These are phyloP conservation scores for Schwanniomyces pseudopolymorphus DNA, from an alignment of 805 yeast species.

Conservation along the genomic window DNA sequence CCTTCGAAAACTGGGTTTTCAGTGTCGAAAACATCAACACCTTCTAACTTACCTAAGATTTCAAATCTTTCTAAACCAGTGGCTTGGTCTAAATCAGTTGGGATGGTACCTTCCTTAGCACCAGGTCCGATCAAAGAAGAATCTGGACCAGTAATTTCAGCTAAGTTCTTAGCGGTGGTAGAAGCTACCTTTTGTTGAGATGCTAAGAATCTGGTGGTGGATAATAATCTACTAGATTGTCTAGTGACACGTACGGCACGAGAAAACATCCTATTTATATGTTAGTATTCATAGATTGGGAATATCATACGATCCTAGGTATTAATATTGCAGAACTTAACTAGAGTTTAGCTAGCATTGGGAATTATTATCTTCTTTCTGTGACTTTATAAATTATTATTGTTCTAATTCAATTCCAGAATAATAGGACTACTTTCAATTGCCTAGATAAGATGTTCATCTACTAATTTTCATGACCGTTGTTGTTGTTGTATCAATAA, in stretches of 20 bases:
- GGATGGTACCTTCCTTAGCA: constrained; percentile 81
- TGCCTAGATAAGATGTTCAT: no score
- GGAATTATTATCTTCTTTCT: no score
- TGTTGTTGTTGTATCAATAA: no score
- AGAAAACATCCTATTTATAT: constrained; percentile 27
- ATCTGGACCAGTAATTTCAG: constrained; percentile 75
- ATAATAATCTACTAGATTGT: constrained; percentile 31
- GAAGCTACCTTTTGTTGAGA: constrained; percentile 30
- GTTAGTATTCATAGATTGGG: neutral
- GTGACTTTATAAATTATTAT: no score
- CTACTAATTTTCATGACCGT: no score
- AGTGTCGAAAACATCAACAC: constrained; percentile 89
- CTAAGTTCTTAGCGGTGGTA: constrained; percentile 65
- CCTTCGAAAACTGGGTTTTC: constrained; percentile 87
- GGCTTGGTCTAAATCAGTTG: constrained; percentile 93
- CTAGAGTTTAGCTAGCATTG: no score
- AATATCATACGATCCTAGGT: neutral
- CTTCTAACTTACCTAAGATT: constrained; percentile 89
- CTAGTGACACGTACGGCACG: constrained; percentile 38
- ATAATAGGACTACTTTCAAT: no score
- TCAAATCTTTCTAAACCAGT: constrained; percentile 98
- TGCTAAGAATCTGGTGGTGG: constrained; percentile 30
- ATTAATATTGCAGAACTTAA: no score
- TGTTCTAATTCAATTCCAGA: no score
- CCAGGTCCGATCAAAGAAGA: constrained; percentile 86